Conservation (phyloP, 306 rosid species). For the Quillaja saponaria region DNA sequence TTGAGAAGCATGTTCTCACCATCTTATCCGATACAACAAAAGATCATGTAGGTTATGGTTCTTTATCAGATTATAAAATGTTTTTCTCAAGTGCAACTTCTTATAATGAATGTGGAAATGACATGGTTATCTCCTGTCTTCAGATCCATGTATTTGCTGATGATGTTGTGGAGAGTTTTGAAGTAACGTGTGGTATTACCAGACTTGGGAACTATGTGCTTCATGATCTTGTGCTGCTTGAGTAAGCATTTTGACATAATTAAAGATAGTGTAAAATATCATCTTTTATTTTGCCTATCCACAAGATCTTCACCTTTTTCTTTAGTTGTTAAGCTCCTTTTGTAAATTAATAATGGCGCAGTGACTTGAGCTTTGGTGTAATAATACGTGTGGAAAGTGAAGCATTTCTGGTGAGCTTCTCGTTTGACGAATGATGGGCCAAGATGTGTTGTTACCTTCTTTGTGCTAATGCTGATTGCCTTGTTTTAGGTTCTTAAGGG, state of each 20-base stretch:
- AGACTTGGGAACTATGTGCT: constrained; percentile 94
- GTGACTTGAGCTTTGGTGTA: constrained; percentile 88
- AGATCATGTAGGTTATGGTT: constrained; percentile 76
- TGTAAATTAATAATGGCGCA: constrained; percentile 51
- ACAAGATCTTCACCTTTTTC: no score
- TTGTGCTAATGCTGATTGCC: constrained; percentile 12
- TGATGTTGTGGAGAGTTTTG: constrained; percentile 98
- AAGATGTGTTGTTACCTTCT: not conserved
- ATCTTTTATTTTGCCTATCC: not conserved
- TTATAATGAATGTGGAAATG: constrained; percentile 24
- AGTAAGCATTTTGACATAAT: constrained; percentile 52
- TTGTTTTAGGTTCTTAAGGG: constrained; percentile 87
- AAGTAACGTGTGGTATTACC: constrained; percentile 90
- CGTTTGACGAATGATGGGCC: not conserved
- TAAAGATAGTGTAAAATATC: constrained; percentile 4
- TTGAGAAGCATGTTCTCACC: constrained; percentile 90
- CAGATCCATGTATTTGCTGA: constrained; percentile 97
- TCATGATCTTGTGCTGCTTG: constrained; percentile 93
- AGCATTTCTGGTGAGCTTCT: constrained; percentile 81
- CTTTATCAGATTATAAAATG: not conserved
- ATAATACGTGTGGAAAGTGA: constrained; percentile 94
- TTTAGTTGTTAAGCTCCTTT: constrained; percentile 27
- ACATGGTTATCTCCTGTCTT: constrained; percentile 28
- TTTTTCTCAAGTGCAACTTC: not conserved
- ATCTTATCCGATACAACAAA: constrained; percentile 93